Evolutionary conservation across 2,329 filamentous ascomycete genomes (phyloP), one percentile per base, ranked within the genome.

Genomic region (Exophiala xenobiotica): DNA sequence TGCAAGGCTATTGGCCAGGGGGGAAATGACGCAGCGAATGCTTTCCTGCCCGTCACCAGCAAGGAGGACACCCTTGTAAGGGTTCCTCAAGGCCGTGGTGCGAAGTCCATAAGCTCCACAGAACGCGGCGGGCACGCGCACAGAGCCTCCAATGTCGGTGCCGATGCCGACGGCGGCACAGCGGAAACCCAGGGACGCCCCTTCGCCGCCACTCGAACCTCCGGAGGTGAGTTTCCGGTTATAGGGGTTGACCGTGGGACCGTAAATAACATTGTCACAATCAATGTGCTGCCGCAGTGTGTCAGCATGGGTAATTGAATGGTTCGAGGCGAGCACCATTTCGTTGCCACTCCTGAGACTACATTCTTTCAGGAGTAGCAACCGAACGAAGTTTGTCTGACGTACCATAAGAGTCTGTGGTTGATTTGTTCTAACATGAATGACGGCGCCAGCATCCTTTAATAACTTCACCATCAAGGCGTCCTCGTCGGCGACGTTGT

Each of bases 171-270:
- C 67, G 59, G 72, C 71, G 7, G 74, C 78, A 5, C 79, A 78
- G 19, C 72, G 66, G 18, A 81, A 66, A 1, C 74, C 78, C 8
- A 81, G 47, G 1, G 82, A 64, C 0, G 80, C 78, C 2, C 78
- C 78, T 65, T 83, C 80, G 33, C 80, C 80, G 29, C 80, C 80
- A 4, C 75, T 78, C 2, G 73, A 77, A 1, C 79, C 80, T 3
- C 80, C 80, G 14, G 70, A 61, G 0, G 77, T 78, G 12, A 82
- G 63, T 1, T 66, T 70, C 1, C 67, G 69, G 61, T 82, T 81
- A 62, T 72, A 73, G 0, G 79, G 79, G 57, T 82, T 82, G 8
- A 74, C 68, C 0, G 79, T 82, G 2, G 29, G 6, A 4, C 67
- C 67, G 23, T 62, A 63, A 16, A 68, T 60, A 56, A 71, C 69